A percentile compares a stretch with the other conserved stretches of the same genome.
Conservation (phyloP, 345 rosid genomes). For the Eucalyptus regnans region DNA sequence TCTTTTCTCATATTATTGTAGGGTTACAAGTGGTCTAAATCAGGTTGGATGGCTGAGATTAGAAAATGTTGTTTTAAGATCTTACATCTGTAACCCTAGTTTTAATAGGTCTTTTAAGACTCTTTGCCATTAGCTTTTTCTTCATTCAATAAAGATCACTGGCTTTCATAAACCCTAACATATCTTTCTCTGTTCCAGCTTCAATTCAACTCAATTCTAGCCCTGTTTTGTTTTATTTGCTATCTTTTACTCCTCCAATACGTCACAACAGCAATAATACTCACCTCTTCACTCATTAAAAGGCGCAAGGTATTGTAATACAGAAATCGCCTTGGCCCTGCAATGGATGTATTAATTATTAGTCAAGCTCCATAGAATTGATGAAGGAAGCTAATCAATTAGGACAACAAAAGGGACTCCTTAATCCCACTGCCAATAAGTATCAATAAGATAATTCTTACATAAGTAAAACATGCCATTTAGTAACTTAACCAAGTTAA, state of each 20-base stretch:
- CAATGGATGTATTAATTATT: not conserved
- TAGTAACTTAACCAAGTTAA: not conserved
- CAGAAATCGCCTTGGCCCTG: constrained; percentile 77
- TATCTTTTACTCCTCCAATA: not conserved
- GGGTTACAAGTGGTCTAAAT: not conserved
- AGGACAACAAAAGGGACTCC: not conserved
- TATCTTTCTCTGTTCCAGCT: not conserved
- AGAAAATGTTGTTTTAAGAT: not conserved
- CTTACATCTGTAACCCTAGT: not conserved
- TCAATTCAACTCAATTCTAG: not conserved
- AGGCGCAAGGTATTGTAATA: constrained; percentile 56
- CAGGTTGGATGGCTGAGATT: not conserved
- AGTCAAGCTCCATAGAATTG: not conserved
- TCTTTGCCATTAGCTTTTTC: not conserved
- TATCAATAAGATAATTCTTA: not conserved
- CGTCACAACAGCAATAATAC: not conserved
- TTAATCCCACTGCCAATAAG: not conserved
- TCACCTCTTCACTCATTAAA: constrained; percentile 71
- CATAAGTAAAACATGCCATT: not conserved
- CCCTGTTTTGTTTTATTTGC: not conserved
- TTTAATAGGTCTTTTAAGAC: not conserved
- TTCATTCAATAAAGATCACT: not conserved
- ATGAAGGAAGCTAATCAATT: not conserved
- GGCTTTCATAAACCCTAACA: not conserved
- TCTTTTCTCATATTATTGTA: not conserved